Evolutionary conservation across 257 asterid genomes (phyloP).

Genomic region (Plectranthus barbatus): DNA sequence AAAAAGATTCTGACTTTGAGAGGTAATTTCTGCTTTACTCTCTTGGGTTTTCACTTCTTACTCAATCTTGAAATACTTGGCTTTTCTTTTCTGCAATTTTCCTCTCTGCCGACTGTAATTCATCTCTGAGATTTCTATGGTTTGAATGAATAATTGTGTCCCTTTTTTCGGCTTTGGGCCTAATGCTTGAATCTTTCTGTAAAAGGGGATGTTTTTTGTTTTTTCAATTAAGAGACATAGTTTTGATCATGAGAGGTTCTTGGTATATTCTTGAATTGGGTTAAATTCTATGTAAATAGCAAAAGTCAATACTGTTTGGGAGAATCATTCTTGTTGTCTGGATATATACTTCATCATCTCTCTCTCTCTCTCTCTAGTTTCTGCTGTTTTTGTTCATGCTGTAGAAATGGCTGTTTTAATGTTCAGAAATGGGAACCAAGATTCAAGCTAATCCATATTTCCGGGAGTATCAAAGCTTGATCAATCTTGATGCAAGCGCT

Average conservation of each 20-base stretch:
- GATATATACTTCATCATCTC: conserved; percentile 19
- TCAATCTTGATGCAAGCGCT: conserved; percentile 31
- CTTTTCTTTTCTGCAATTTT: conserved; percentile 5
- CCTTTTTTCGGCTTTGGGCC: no score
- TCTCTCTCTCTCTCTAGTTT: conserved; percentile 12
- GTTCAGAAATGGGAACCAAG: conserved; percentile 59
- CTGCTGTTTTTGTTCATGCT: no score
- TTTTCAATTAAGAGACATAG: neutral
- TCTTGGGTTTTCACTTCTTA: neutral
- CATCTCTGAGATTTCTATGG: neutral
- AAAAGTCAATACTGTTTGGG: neutral
- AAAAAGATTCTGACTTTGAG: conserved; percentile 4
- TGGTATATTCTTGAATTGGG: neutral
- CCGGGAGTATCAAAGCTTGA: conserved; percentile 24
- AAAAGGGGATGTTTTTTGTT: neutral
- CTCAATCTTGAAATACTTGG: neutral
- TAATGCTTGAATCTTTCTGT: neutral
- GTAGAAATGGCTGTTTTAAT: neutral
- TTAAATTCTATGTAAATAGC: neutral
- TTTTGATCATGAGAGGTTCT: neutral
- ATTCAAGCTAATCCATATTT: conserved; percentile 37
- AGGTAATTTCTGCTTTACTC: conserved; percentile 17
- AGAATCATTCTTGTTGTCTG: neutral
- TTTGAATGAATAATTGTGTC: neutral
- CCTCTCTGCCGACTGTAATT: neutral